Evolutionary conservation across 2,329 filamentous ascomycete species (phyloP), one percentile per base, ranked within the genome.

Genomic region (Fusarium vanettenii): DNA sequence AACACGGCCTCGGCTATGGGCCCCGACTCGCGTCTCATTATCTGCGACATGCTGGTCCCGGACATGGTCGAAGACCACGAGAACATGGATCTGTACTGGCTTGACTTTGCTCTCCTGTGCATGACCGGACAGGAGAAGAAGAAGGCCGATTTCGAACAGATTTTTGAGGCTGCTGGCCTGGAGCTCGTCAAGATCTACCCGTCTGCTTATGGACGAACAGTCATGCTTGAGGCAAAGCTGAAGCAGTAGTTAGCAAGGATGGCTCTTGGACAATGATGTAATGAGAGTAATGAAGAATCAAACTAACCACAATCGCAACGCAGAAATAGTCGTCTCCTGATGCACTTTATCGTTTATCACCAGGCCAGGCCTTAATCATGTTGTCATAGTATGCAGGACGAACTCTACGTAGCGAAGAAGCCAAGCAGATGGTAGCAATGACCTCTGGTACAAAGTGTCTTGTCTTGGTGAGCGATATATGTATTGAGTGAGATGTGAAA

Each of bases 1-100:
- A 81, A 80, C 66, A 80, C 78, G 0, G 80, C 75, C 9, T 75
- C 72, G 3, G 77, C 79, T 5, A 82, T 82, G 80, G 80, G 78
- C 0, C 79, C 79, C 0, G 79, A 80, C 50, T 82, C 81, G 3
- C 79, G 81, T 1, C 72, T 82, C 3, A 74, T 84, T 16, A 73
- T 84, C 25, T 82, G 81, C 61, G 81, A 84, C 52, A 80, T 81
- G 70, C 55, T 84, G 11, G 72, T 83, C 20, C 82, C 82, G 1
- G 80, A 81, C 13, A 76, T 67, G 60, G 81, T 81, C 2, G 72
- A 79, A 8, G 72, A 75, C 13, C 73, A 75, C 13, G 76, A 76
- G 20, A 70, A 77, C 27, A 72, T 70, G 63, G 77, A 79, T 22
- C 66, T 81, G 0, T 81, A 81, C 64, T 83, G 81, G 81, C 76